Percentiles rank a stretch among this genome's conserved stretches.
These are phyloP conservation scores for Phytophthora tubulina DNA, from an alignment of 352 stramenopile species.

Conservation along the genomic window DNA sequence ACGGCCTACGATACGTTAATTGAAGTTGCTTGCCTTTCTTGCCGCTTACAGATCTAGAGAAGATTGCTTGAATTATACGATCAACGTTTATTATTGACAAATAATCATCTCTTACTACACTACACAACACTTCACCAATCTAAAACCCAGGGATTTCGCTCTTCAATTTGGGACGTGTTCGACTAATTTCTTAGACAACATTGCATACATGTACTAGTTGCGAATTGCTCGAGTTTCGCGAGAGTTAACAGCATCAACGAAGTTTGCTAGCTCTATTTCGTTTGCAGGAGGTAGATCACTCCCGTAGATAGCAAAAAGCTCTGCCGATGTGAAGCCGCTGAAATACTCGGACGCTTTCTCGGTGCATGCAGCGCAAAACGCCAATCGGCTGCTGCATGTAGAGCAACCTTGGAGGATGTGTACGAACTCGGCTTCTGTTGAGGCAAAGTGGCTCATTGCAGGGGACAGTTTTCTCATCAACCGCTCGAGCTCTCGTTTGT, in stretches of 20 bases:
- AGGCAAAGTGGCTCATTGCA: conserved; percentile 62
- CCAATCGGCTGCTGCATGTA: conserved; percentile 60
- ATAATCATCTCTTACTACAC: too few relatives aligned
- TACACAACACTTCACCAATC: too few relatives aligned
- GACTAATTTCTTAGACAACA: not conserved
- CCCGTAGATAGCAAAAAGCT: conserved; percentile 68
- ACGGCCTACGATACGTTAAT: too few relatives aligned
- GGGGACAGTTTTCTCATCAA: conserved; percentile 73
- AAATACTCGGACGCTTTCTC: conserved; percentile 73
- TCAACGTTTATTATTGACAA: too few relatives aligned
- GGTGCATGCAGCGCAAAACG: conserved; percentile 63
- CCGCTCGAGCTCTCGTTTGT: conserved; percentile 64
- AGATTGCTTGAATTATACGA: too few relatives aligned
- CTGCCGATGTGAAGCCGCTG: conserved; percentile 53
- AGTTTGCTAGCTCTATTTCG: conserved; percentile 50
- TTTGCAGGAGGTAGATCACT: conserved; percentile 65
- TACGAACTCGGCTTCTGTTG: conserved; percentile 67
- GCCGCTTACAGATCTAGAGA: too few relatives aligned
- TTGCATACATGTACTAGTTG: conserved; percentile 1
- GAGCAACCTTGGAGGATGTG: conserved; percentile 63
- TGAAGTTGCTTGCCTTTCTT: too few relatives aligned
- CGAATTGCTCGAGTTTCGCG: conserved; percentile 49
- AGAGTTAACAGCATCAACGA: conserved; percentile 48
- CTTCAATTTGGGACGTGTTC: not conserved
- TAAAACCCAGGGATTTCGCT: too few relatives aligned